Evolutionary conservation across 306 rosid genomes (phyloP), one percentile per base, ranked within the genome.

Genomic region (Cucumis melo): DNA sequence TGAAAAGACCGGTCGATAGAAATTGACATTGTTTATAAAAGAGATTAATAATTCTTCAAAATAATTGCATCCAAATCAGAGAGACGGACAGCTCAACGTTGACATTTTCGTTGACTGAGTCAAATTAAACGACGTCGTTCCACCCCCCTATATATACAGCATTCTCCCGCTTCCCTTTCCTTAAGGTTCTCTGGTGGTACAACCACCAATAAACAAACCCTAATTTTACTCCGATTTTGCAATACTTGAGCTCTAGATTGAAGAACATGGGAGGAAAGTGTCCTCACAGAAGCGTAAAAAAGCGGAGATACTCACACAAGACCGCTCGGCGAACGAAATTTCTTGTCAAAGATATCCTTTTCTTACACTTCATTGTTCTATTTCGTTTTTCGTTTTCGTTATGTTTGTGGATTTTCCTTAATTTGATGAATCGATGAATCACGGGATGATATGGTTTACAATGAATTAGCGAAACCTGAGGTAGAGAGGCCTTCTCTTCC

Each of bases 201-300:
- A 72, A 29, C 44, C 60, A 7, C 20, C 76, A 0, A 12, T 44
- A 0, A 46, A 46, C 1, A 14, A 72, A 72, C 76, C 46, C 61
- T 72, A 72, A 48, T 44, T 29, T 46, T 70, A 3, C 75, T 46
- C 38, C 11, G 55, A 50, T 27, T 46, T 23, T 0, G 39, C 36
- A n/a, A 42, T 67, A 10, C 2, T 39, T 19, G 81, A 83, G 58
- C 84, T 87, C 89, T 76, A 78, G 14, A 29, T 38, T 27, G 38
- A 81, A 57, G 48, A 91, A 62, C 29, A 93, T 94, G 99, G 99
- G 99, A 15, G 99, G 99, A 0, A 94, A 91, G 80, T 94, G 97
- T 83, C 99, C 99, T 7, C 97, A 94, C 83, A 86, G 97, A 82
- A 57, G 71, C 59, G 97, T 92, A 9, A 94, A 86, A 86, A 94